phyloP scores from a whole-genome alignment of 2,329 filamentous ascomycete species.

The Alternaria consortialis region DNA sequence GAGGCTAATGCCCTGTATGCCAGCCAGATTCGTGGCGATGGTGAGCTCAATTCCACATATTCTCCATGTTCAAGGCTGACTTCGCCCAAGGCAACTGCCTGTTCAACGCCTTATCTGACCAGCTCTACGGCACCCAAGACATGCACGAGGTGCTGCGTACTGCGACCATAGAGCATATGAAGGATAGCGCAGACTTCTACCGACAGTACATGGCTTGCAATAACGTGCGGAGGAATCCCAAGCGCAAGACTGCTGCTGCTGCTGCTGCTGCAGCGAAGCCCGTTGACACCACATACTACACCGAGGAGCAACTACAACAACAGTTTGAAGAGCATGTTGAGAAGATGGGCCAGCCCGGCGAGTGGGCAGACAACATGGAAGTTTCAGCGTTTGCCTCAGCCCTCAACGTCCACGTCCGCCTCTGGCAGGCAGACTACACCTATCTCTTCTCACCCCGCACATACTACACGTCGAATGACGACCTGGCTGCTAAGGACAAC shows the following conservation, averaged over 20 bases:
- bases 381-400: conserved; percentile 71
- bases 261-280: conserved; percentile 49
- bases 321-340: conserved; percentile 65
- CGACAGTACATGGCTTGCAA: conserved; percentile 69
- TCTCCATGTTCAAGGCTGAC: conserved; percentile 27
- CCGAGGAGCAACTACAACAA: conserved; percentile 62
- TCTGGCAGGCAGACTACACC: conserved; percentile 65
- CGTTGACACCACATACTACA: conserved; percentile 58
- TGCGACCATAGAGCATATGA: conserved; percentile 69
- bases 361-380: conserved; percentile 73
- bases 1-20: conserved; percentile 66
- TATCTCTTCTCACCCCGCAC: conserved; percentile 59
- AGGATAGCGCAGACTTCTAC: conserved; percentile 67
- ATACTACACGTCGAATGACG: conserved; percentile 34
- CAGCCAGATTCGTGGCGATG: conserved; percentile 68
- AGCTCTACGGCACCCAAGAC: conserved; percentile 69
- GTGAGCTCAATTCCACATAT: conserved; percentile 56
- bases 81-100: conserved; percentile 69
- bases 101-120: conserved; percentile 73
- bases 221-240: conserved; percentile 63
- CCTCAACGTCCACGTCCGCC: conserved; percentile 68
- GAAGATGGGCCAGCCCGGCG: conserved; percentile 67
- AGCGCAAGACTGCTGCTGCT: conserved; percentile 64
- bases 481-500: conserved; percentile 43
- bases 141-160: conserved; percentile 67